Evolutionary conservation across 2,329 filamentous ascomycete species (phyloP).

Genomic region (Exophiala alcalophila): DNA sequence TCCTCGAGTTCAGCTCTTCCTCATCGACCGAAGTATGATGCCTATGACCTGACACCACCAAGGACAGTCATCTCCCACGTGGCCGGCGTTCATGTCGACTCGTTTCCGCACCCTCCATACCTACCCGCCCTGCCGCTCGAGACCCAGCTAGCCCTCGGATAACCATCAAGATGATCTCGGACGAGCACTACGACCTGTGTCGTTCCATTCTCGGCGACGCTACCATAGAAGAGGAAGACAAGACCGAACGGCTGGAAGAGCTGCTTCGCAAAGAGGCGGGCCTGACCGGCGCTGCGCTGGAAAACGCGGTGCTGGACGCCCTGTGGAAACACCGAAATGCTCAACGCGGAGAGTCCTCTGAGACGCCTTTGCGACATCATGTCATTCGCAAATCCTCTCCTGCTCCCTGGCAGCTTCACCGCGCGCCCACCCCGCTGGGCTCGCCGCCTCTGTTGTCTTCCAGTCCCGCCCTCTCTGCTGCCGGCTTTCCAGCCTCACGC

Average conservation of each 20-base stretch:
- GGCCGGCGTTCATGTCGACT: constrained; percentile 15
- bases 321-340: constrained; percentile 68
- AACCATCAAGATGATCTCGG: constrained; percentile 70
- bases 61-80: background rate
- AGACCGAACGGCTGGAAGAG: constrained; percentile 86
- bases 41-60: too few relatives aligned
- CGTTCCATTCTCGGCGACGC: constrained; percentile 82
- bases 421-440: constrained; percentile 72
- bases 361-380: constrained; percentile 81
- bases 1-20: background rate
- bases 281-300: constrained; percentile 71
- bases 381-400: constrained; percentile 88
- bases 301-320: constrained; percentile 86
- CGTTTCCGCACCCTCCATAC: background rate
- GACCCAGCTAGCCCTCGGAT: constrained; percentile 4
- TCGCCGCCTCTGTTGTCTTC: constrained; percentile 78
- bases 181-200: constrained; percentile 88
- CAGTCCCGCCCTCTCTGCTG: constrained; percentile 72
- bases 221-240: constrained; percentile 86
- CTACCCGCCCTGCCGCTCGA: background rate
- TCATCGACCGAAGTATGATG: too few relatives aligned
- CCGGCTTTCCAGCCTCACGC: constrained; percentile 70
- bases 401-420: constrained; percentile 80
- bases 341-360: constrained; percentile 56
- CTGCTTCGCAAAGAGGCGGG: constrained; percentile 75